phyloP scores from a whole-genome alignment of 208 protist species.

The Acanthamoeba triangularis region DNA sequence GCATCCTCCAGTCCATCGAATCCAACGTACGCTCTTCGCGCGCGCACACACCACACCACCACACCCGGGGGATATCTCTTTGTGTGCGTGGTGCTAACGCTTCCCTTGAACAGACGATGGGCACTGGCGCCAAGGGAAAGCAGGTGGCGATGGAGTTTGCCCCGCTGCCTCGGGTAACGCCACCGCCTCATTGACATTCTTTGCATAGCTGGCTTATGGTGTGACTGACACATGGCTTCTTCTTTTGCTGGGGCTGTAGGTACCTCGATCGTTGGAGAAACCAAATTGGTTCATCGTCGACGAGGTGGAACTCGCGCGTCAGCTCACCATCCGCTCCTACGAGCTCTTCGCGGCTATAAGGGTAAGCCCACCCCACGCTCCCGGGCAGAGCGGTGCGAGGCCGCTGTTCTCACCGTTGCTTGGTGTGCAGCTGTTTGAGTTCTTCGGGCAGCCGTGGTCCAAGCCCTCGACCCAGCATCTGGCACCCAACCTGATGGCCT shows the following conservation, averaged over 20 bases:
- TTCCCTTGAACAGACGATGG: slow-evolving; percentile 51
- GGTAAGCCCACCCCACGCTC: background rate
- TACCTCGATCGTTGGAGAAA: slow-evolving; percentile 11
- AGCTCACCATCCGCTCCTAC: slow-evolving; percentile 72
- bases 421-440: slow-evolving; percentile 32
- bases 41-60: background rate
- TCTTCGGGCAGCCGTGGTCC: slow-evolving; percentile 75
- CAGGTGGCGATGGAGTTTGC: slow-evolving; percentile 18
- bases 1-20: slow-evolving; percentile 75
- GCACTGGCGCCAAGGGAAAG: slow-evolving; percentile 20
- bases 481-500: slow-evolving; percentile 69
- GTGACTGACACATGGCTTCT: background rate
- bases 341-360: slow-evolving; percentile 68
- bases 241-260: background rate
- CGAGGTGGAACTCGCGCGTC: slow-evolving; percentile 68
- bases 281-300: slow-evolving; percentile 65
- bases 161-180: slow-evolving; percentile 28
- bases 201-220: background rate
- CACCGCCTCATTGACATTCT: background rate
- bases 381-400: background rate
- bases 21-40: slow-evolving; percentile 60
- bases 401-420: background rate
- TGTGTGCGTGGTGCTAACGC: background rate
- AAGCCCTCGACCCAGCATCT: slow-evolving; percentile 73
- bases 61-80: background rate